These are phyloP conservation scores for Trichoderma gamsii DNA, from an alignment of 495 filamentous ascomycete species.

Conservation along the genomic window DNA sequence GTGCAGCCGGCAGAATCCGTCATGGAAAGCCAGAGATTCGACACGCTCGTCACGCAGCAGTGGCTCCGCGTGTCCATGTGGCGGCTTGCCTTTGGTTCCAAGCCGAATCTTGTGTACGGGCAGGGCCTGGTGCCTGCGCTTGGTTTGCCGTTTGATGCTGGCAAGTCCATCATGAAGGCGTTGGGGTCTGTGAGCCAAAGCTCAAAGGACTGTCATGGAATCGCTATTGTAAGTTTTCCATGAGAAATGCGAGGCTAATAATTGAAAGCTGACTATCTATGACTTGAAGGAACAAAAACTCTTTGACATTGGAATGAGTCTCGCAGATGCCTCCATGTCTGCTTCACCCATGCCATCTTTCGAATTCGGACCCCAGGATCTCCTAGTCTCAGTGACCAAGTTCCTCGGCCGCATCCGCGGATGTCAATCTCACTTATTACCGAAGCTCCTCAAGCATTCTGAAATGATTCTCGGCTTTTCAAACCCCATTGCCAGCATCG, in stretches of 20 bases:
- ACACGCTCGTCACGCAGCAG: conserved; percentile 11
- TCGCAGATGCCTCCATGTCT: conserved; percentile 1
- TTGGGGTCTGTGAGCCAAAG: conserved; percentile 2
- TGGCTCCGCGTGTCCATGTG: conserved; percentile 9
- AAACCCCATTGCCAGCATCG: not conserved
- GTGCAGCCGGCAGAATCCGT: conserved; percentile 4
- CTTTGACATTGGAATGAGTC: conserved; percentile 10
- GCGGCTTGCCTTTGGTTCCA: conserved; percentile 1
- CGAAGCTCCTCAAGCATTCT: not conserved
- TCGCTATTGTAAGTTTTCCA: conserved; percentile 6
- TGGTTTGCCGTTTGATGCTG: conserved; percentile 2
- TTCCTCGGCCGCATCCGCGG: not conserved
- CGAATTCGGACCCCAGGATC: not conserved
- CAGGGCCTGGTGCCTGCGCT: not conserved
- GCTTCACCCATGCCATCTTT: not conserved
- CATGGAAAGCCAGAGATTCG: conserved; percentile 11
- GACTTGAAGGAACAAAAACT: conserved; percentile 1
- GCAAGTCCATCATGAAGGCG: conserved; percentile 5
- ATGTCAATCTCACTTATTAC: not conserved
- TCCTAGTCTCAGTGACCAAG: not conserved
- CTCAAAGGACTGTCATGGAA: conserved; percentile 12
- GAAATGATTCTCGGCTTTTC: not conserved
- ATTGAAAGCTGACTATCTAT: not conserved
- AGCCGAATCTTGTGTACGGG: not conserved
- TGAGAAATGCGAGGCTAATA: not conserved